phyloP scores from a whole-genome alignment of 2,329 filamentous ascomycete species.

The Leptographium procerum region DNA sequence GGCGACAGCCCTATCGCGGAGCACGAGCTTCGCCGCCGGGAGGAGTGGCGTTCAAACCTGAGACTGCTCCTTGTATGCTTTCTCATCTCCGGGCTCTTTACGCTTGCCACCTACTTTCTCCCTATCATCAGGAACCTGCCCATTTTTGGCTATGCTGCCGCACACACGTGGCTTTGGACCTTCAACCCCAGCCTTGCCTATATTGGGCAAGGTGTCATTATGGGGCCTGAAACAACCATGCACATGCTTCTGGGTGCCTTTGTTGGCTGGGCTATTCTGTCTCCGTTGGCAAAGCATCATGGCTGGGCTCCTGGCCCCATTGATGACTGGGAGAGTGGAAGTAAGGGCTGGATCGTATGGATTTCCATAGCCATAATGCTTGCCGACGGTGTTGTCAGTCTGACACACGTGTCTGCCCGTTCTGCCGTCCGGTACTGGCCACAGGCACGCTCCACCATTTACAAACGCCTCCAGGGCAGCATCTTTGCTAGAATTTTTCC shows the following conservation, averaged over 20 bases:
- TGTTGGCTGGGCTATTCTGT: constrained; percentile 82
- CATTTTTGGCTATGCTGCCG: constrained; percentile 65
- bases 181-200: constrained; percentile 96
- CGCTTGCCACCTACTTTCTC: constrained; percentile 79
- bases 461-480: not conserved
- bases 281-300: constrained; percentile 71
- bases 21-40: constrained; percentile 20
- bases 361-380: constrained; percentile 93
- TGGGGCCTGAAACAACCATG: constrained; percentile 88
- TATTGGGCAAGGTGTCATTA: constrained; percentile 94
- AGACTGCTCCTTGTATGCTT: constrained; percentile 47
- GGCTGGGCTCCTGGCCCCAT: constrained; percentile 88
- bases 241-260: constrained; percentile 91
- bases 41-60: constrained; percentile 34
- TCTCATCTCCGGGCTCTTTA: constrained; percentile 52
- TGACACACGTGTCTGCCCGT: constrained; percentile 63
- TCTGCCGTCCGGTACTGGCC: constrained; percentile 12
- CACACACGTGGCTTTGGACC: constrained; percentile 82
- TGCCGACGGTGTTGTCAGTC: constrained; percentile 78
- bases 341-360: constrained; percentile 99
- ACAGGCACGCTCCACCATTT: not conserved
- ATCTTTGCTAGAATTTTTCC: not conserved
- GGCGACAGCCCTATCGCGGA: constrained; percentile 12
- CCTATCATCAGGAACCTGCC: constrained; percentile 78
- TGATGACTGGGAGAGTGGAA: constrained; percentile 80